Base-by-base conservation (phyloP, 169 alveolate genomes). In the Cryptosporidium meleagridis region DNA sequence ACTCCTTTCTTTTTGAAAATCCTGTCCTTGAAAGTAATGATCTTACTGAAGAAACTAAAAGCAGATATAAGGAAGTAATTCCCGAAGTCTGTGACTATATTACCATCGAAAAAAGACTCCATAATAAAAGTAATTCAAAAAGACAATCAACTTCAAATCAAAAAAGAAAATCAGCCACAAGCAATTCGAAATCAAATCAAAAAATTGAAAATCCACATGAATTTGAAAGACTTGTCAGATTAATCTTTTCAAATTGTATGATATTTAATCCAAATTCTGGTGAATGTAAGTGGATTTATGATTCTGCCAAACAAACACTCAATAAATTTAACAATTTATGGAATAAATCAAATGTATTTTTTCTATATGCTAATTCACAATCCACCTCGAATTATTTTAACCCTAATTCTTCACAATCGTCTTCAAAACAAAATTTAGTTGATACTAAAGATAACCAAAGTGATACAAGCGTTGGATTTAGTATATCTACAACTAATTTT, bases 1-100 rank as follows among this genome's bases (percentile, higher is more conserved):
- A 59, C 33, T 62, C 80, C 5, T 80, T 80, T 59, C 67, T 80
- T 26, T 80, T 80, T 80, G 89, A 80, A 41, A 59, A 80, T 16
- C 89, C 89, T 8, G 89, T 80, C 21, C 65, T 80, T n/a, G 89
- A 80, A 67, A 80, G 89, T 62, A 67, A 59, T 21, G 89, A 80
- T 18, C 75, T 80, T 5, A 61, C 73, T 7, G 80, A 33, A 9
- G 89, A 80, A 53, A 80, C 89, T 5, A 80, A 80, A 62, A 62
- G 1, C 33, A 80, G 65, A 62, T 80, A 80, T 21, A 59, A 33
- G 12, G 89, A 80, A 80, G 44, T 80, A 4, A 51, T 80, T 29
- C 39, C 89, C 1, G 89, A 80, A 29, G 33, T 69, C 0, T 44
- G 65, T 14, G 89, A 80, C 6, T 80, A 80, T 65, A 45, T 45